Percentiles rank a stretch among this genome's conserved stretches.
These are phyloP conservation scores for Gracilaria gracilis DNA, from an alignment of 23 red algal species.

Conservation along the genomic window DNA sequence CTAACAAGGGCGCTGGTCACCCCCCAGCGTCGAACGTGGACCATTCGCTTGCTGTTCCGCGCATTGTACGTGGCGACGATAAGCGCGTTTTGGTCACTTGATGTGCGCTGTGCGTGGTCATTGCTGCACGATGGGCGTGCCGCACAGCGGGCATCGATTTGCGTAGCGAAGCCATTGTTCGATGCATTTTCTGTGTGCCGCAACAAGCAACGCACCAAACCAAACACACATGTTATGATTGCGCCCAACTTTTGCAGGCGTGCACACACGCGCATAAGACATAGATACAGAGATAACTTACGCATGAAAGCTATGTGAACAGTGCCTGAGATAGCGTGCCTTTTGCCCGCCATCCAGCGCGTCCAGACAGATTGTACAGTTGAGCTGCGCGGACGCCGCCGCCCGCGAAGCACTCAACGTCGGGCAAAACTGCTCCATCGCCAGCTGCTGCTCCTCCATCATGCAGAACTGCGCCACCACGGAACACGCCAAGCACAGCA, in stretches of 20 bases:
- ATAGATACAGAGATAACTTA: background rate
- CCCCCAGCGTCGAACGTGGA: conserved; percentile 4
- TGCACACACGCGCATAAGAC: background rate
- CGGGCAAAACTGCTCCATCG: conserved; percentile 1
- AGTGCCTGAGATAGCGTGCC: background rate
- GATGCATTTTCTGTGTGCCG: conserved; percentile 48
- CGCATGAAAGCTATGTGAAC: conserved; percentile 27
- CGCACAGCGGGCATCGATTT: conserved; percentile 79
- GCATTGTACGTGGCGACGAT: background rate
- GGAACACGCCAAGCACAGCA: background rate
- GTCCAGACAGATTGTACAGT: conserved; percentile 27
- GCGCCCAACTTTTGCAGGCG: background rate
- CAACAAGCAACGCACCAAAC: background rate
- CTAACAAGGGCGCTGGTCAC: background rate
- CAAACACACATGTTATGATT: background rate
- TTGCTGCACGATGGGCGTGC: conserved; percentile 18
- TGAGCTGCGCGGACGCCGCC: background rate
- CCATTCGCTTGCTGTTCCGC: background rate
- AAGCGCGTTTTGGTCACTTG: background rate
- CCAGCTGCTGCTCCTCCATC: background rate
- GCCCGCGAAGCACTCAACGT: background rate
- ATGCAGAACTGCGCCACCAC: background rate
- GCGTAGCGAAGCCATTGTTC: conserved; percentile 59
- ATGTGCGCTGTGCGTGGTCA: background rate
- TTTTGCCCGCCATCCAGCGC: background rate